Evolutionary conservation across 2,329 filamentous ascomycete species (phyloP).

Genomic region (Teratosphaeria zuluensis): DNA sequence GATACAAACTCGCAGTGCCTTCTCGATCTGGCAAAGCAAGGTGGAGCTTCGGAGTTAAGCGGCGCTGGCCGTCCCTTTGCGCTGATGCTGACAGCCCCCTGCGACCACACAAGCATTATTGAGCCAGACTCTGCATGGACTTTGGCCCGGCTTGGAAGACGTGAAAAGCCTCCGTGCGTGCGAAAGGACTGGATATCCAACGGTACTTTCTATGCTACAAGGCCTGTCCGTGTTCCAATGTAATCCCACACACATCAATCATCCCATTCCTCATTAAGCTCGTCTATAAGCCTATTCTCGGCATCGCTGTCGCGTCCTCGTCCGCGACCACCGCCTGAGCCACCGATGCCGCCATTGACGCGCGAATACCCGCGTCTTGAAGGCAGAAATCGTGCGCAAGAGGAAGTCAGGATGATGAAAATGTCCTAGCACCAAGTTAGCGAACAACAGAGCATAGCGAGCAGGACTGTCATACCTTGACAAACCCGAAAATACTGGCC

Average conservation of each 20-base stretch:
- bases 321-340: constrained; percentile 33
- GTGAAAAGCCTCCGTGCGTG: background rate
- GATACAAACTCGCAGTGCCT: background rate
- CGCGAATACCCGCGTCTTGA: constrained; percentile 57
- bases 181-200: background rate
- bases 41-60: background rate
- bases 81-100: no score
- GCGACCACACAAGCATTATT: no score
- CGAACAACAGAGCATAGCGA: background rate
- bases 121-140: no score
- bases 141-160: background rate
- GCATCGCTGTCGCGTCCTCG: constrained; percentile 53
- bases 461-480: constrained; percentile 52
- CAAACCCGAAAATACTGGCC: constrained; percentile 75
- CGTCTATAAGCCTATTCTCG: constrained; percentile 89
- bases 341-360: constrained; percentile 45
- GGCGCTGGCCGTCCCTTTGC: background rate
- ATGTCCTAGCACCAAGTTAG: constrained; percentile 36
- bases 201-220: background rate
- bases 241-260: constrained; percentile 38
- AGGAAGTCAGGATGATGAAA: constrained; percentile 58
- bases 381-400: constrained; percentile 58
- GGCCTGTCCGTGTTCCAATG: background rate
- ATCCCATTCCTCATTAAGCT: constrained; percentile 95
- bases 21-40: background rate